phyloP scores from a whole-genome alignment of 768 basidiomycete species.

The Leccinum boreale region DNA sequence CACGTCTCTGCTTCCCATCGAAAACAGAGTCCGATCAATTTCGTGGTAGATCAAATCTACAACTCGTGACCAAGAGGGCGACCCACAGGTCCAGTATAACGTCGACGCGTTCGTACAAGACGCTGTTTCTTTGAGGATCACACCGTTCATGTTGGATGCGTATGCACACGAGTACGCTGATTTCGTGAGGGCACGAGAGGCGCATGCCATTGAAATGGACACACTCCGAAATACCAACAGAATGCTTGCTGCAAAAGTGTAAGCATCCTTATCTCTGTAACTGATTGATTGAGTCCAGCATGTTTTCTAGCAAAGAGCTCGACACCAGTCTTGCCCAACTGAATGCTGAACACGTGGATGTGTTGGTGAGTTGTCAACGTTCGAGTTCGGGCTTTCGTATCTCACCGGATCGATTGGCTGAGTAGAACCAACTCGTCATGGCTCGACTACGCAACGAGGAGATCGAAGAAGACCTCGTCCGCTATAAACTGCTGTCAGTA shows the following conservation, averaged over 20 bases:
- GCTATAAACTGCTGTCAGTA: constrained; percentile 81
- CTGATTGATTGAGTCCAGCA: constrained; percentile 1
- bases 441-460: constrained; percentile 87
- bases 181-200: constrained; percentile 68
- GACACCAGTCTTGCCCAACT: constrained; percentile 77
- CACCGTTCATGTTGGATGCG: constrained; percentile 92
- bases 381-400: constrained; percentile 11
- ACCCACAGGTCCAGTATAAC: constrained; percentile 42
- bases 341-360: constrained; percentile 77
- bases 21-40: background rate
- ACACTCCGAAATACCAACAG: constrained; percentile 78
- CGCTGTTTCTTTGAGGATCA: constrained; percentile 80
- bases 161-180: constrained; percentile 91
- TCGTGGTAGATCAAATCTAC: constrained; percentile 26
- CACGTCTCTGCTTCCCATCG: background rate
- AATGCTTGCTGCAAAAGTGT: constrained; percentile 75
- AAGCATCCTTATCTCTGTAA: constrained; percentile 29
- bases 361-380: constrained; percentile 46
- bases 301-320: constrained; percentile 62
- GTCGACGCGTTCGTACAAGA: constrained; percentile 87
- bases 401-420: constrained; percentile 22
- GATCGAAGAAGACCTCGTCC: constrained; percentile 88
- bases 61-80: constrained; percentile 22
- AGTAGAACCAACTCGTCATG: constrained; percentile 89
- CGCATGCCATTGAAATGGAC: constrained; percentile 83